Evolutionary conservation across 345 rosid species (phyloP).

Genomic region (Salix koriyanagi): DNA sequence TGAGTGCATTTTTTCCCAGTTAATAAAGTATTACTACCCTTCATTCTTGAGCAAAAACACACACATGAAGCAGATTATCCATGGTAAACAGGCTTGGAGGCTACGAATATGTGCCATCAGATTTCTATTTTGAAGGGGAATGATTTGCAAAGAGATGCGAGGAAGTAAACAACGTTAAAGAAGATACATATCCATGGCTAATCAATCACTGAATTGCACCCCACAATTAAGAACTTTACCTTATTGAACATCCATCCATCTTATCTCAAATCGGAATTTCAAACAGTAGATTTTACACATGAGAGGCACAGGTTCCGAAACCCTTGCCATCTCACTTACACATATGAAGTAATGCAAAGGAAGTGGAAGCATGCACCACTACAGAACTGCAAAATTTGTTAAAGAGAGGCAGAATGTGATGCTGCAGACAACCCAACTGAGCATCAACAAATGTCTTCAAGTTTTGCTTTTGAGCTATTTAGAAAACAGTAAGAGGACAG

Average conservation of each 20-base stretch:
- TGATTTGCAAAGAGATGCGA: too few relatives aligned
- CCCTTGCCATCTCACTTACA: slow-evolving; percentile 2
- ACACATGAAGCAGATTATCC: neutral
- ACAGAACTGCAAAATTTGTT: slow-evolving; percentile 23
- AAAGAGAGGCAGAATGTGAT: slow-evolving; percentile 4
- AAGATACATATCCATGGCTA: too few relatives aligned
- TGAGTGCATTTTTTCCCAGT: neutral
- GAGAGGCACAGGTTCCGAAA: neutral
- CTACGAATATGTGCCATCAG: too few relatives aligned
- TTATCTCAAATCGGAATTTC: neutral
- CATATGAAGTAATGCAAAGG: slow-evolving; percentile 7
- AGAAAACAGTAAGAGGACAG: slow-evolving; percentile 3
- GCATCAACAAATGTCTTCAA: slow-evolving; percentile 1
- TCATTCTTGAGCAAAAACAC: neutral
- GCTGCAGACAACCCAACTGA: neutral
- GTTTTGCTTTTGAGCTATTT: slow-evolving; percentile 8
- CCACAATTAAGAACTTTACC: neutral
- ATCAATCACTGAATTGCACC: neutral
- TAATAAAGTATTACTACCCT: neutral
- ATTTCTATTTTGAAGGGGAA: too few relatives aligned
- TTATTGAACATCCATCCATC: neutral
- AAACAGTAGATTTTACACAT: neutral
- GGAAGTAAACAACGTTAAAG: too few relatives aligned
- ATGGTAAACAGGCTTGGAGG: too few relatives aligned
- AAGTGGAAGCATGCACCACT: neutral